phyloP scores from a whole-genome alignment of 2,329 filamentous ascomycete species.

The Tolypocladium amazonense region DNA sequence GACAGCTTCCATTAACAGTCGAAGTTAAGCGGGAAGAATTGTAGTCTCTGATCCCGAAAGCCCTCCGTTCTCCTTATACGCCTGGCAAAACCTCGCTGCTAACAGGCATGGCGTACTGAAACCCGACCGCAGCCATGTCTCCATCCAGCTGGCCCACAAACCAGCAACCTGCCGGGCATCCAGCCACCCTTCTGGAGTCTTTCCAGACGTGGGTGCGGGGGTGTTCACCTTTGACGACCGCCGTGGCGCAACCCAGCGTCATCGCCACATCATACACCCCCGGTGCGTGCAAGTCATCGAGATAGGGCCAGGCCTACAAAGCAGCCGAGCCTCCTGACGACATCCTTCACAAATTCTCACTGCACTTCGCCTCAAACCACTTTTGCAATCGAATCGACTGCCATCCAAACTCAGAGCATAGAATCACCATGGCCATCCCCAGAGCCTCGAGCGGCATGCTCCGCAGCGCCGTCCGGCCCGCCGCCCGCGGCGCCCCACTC shows the following conservation, averaged over 20 bases:
- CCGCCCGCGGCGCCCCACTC: slow-evolving; percentile 2
- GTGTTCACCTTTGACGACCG: background rate
- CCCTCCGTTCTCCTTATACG: background rate
- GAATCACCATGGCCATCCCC: slow-evolving; percentile 7
- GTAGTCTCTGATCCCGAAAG: background rate
- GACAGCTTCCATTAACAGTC: background rate
- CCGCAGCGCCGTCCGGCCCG: slow-evolving; percentile 5
- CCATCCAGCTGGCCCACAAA: background rate
- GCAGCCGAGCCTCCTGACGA: background rate
- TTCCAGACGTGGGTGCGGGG: background rate
- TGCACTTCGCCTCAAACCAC: background rate
- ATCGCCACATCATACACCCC: slow-evolving; percentile 1
- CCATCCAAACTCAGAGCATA: too few species aligned
- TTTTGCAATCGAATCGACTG: background rate
- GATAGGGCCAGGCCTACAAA: background rate
- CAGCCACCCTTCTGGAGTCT: background rate
- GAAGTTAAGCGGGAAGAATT: too few species aligned
- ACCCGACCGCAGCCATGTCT: background rate
- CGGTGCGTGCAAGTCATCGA: background rate
- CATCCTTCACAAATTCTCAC: background rate
- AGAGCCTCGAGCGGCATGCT: slow-evolving; percentile 6
- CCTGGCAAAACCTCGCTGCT: background rate
- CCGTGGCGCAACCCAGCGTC: background rate
- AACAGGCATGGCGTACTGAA: background rate
- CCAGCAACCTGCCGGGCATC: background rate